Evolutionary conservation across 805 yeast genomes (phyloP), one percentile per base, ranked within the genome.

Genomic region (Starmerella geochares): DNA sequence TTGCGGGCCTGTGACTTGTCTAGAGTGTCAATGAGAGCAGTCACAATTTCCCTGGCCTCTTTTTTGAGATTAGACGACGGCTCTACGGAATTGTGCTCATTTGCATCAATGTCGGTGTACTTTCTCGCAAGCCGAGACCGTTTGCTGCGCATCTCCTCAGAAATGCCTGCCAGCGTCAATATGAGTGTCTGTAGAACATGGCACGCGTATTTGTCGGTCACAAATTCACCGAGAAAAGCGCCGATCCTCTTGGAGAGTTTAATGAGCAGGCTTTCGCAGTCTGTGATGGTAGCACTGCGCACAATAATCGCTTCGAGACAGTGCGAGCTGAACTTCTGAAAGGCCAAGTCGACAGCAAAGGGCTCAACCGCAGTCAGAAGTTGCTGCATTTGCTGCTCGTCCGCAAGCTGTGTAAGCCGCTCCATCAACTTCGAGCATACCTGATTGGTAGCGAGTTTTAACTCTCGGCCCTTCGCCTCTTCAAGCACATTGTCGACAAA

Each of bases 401-500:
- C 71, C 14, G 88, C 81, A 17, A 71, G 68, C 37, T 84, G 66
- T n/a, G 90, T 75, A 53, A 90, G 69, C 62, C 98, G 73, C 66
- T 90, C 98, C 71, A 92, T 74, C 51, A 92, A 72, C 64, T 90
- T 90, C 21, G 97, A 90, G 65, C 96, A 87, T 50, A 90, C 86
- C 62, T 88, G 96, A 62, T 90, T 88, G 2, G 96, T 90, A 3
- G 84, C 95, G 36, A 90, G 72, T 65, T 92, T 90, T 58, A 92
- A 70, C 66, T 90, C 97, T 60, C 88, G 87, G 2, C 95, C 96
- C 43, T 75, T 72, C 20, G 87, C 76, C 68, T 92, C 98, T 56
- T 82, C 90, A 57, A 88, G 73, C 1, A 90, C 84, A 58, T 92
- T 81, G 2, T 74, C 66, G 27, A 86, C 79, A 60, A 90, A 87